Evolutionary conservation across 2,329 filamentous ascomycete species (phyloP).

Genomic region (Fusarium longipes): DNA sequence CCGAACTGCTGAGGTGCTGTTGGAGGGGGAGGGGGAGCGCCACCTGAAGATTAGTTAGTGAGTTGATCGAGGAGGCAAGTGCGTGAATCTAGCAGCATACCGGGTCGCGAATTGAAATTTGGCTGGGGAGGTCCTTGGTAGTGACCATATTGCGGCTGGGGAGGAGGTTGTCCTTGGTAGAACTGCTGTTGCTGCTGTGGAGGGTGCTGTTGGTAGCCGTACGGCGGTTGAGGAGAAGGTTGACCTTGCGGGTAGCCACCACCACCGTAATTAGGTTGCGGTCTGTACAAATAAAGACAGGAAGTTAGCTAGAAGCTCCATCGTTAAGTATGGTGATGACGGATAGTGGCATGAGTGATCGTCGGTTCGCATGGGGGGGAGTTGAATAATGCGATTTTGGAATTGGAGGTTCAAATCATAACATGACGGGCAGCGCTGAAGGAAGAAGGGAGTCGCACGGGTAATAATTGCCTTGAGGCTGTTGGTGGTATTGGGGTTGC

Average conservation of each 20-base stretch:
- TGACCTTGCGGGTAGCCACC: conserved; percentile 58
- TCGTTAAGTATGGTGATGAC: conserved; percentile 4
- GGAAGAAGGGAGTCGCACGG: conserved; percentile 56
- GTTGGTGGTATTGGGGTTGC: conserved; percentile 49
- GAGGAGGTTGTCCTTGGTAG: conserved; percentile 49
- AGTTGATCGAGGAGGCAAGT: neutral
- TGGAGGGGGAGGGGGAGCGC: conserved; percentile 73
- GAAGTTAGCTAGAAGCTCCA: conserved; percentile 36
- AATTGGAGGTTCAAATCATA: conserved; percentile 22
- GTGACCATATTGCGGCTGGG: conserved; percentile 50
- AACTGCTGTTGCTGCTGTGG: conserved; percentile 60
- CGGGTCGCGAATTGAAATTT: conserved; percentile 61
- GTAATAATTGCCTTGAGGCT: conserved; percentile 57
- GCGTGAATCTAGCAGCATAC: conserved; percentile 50
- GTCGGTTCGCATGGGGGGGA: conserved; percentile 10
- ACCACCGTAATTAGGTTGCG: conserved; percentile 60
- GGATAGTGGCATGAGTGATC: conserved; percentile 18
- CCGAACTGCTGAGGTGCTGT: conserved; percentile 77
- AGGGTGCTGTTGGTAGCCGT: conserved; percentile 57
- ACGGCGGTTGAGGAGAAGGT: conserved; percentile 62
- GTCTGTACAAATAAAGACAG: conserved; percentile 46
- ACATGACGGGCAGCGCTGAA: neutral
- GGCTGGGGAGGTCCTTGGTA: conserved; percentile 54
- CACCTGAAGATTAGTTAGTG: conserved; percentile 45
- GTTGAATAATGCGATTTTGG: neutral